Evolutionary conservation across 371 early-diverging fungal species (phyloP).

Genomic region (Modicella reniformis): DNA sequence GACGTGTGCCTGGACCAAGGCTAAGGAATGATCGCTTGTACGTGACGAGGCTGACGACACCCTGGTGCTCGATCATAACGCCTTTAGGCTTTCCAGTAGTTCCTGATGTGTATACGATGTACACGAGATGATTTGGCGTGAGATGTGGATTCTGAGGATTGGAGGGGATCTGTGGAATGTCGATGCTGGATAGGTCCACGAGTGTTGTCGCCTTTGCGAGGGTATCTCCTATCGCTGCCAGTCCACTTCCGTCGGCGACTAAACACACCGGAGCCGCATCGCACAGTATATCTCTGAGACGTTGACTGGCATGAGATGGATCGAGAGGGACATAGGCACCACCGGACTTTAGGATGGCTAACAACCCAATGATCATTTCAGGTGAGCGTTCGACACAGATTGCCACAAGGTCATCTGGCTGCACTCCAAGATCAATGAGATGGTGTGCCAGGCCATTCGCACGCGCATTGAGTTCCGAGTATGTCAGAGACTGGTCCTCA

Average conservation of each 20-base stretch:
- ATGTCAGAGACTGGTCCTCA: constrained; percentile 16
- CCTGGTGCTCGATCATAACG: constrained; percentile 36
- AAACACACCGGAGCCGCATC: neutral
- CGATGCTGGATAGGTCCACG: neutral
- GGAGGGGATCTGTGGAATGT: neutral
- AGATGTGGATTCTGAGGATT: neutral
- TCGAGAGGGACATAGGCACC: constrained; percentile 24
- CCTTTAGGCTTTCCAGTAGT: constrained; percentile 63
- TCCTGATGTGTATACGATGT: constrained; percentile 58
- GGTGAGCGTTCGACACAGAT: constrained; percentile 12
- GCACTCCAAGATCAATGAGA: constrained; percentile 11
- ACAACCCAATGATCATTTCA: neutral
- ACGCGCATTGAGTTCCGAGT: constrained; percentile 9
- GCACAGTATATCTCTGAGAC: neutral
- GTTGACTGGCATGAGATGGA: neutral
- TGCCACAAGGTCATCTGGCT: constrained; percentile 15
- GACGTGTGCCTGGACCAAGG: no score
- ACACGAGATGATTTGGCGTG: constrained; percentile 14
- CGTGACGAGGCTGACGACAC: constrained; percentile 1
- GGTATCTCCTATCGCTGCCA: neutral
- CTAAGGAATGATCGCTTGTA: no score
- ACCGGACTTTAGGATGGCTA: constrained; percentile 21
- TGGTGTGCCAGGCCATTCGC: constrained; percentile 12
- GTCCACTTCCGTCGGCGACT: neutral
- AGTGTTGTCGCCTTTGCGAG: neutral